These are phyloP conservation scores for Solanum medicagineum DNA, from an alignment of 257 asterid species.

Conservation along the genomic window DNA sequence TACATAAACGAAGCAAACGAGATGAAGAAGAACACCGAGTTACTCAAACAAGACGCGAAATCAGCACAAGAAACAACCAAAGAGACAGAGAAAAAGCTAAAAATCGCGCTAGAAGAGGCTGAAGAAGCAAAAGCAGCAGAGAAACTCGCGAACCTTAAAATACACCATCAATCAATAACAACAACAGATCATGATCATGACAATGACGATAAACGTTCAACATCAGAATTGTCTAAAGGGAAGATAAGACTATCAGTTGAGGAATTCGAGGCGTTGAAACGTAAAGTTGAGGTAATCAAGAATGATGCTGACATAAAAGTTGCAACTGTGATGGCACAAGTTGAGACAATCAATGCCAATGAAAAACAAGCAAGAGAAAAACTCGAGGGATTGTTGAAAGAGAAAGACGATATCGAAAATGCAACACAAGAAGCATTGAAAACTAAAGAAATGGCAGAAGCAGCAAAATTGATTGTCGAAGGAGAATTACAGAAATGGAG, in stretches of 20 bases:
- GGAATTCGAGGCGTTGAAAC: conserved; percentile 12
- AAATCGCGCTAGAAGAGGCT: conserved; percentile 34
- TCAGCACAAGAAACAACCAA: conserved; percentile 27
- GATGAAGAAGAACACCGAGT: conserved; percentile 50
- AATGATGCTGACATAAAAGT: conserved; percentile 27
- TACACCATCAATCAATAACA: neutral
- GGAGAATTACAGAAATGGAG: conserved; percentile 81
- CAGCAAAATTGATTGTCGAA: conserved; percentile 71
- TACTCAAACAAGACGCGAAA: conserved; percentile 47
- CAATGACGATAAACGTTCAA: neutral
- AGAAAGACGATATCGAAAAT: conserved; percentile 48
- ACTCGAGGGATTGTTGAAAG: conserved; percentile 44
- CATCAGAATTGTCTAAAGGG: neutral
- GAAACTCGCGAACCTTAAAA: neutral
- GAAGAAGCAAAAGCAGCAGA: conserved; percentile 63
- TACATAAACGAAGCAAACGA: conserved; percentile 37
- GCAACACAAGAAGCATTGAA: conserved; percentile 51
- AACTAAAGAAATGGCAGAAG: conserved; percentile 83
- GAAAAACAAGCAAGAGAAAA: conserved; percentile 61
- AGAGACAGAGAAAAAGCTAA: conserved; percentile 54
- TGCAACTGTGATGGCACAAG: conserved; percentile 29
- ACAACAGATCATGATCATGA: neutral
- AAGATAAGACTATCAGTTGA: conserved; percentile 12
- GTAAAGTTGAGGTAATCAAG: conserved; percentile 1
- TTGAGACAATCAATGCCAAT: conserved; percentile 33